Evolutionary conservation across 1,284 basidiomycete species (phyloP).

Genomic region (Trichosporon sp.): DNA sequence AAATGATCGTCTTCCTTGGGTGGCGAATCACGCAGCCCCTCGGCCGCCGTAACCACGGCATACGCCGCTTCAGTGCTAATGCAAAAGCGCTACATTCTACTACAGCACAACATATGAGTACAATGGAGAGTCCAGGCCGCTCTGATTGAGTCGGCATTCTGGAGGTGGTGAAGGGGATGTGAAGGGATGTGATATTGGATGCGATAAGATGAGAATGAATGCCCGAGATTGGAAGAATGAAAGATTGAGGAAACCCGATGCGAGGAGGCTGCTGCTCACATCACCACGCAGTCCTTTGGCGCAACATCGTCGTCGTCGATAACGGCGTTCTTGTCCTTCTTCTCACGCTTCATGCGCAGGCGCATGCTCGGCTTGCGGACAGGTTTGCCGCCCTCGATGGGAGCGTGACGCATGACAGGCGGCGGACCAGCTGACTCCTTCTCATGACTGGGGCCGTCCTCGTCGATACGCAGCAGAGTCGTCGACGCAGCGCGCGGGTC

Average conservation of each 20-base stretch:
- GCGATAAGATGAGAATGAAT: background rate
- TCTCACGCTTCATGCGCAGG: background rate
- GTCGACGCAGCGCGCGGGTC: constrained; percentile 10
- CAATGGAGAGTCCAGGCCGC: too few species aligned
- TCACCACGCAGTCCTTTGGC: background rate
- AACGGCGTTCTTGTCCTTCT: background rate
- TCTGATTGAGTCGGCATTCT: background rate
- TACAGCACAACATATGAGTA: constrained; percentile 1
- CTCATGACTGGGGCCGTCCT: constrained; percentile 14
- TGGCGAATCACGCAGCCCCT: background rate
- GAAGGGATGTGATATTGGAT: background rate
- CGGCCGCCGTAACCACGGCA: too few species aligned
- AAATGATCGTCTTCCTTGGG: background rate
- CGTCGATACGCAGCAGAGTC: constrained; percentile 18
- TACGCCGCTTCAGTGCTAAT: background rate
- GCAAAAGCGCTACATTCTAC: constrained; percentile 2
- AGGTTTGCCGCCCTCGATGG: constrained; percentile 6
- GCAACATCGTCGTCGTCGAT: constrained; percentile 1
- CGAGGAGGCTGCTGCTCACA: background rate
- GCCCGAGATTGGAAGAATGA: background rate
- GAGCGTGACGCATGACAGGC: constrained; percentile 4
- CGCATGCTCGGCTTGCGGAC: constrained; percentile 2
- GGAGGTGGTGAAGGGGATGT: background rate
- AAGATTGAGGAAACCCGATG: background rate
- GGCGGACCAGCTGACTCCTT: background rate